Evolutionary conservation across 208 protist species (phyloP), one percentile per base, ranked within the genome.

Genomic region (Leishmania tropica): DNA sequence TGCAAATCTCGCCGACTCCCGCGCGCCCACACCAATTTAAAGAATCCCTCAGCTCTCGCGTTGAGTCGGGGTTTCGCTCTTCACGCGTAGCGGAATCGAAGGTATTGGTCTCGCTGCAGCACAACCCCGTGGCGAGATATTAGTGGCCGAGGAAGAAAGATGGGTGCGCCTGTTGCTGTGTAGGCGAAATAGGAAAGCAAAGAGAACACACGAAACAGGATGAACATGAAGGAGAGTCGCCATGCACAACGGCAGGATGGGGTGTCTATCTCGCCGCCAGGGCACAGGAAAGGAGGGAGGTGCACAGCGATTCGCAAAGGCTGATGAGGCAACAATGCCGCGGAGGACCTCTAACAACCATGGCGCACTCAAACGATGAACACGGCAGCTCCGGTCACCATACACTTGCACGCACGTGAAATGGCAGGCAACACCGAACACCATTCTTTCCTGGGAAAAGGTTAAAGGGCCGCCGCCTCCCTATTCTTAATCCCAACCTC

Each of bases 191-290:
- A 62, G 65, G 75, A 70, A 10, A 76, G 48, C 24, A 78, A 47
- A 35, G 40, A 75, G 81, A 65, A 54, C 3, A 78, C 53, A 6
- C 51, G 45, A 53, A 54, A 64, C 76, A 58, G 56, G 56, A 19
- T 13, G 35, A 8, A 4, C 62, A 45, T 21, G 17, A 48, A n/a
- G 64, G 4, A 21, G 11, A 70, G 35, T 70, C 31, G 8, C 13
- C 6, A 70, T 31, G 24, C 24, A 31, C 4, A 62, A 31, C 4
- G 4, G 56, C 17, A 62, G 51, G 51, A 54, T 13, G 3, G 13
- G 17, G 17, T 54, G 3, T 21, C 15, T 10, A 1, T 54, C 51
- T 21, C 51, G 51, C 51, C 15, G 17, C 17, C 51, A 54, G 51
- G 51, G 21, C 10, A 5, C 51, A 21, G 1, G 42, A 5, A 45